These are phyloP conservation scores for Lagerstroemia speciosa DNA, from an alignment of 345 rosid species.

Conservation along the genomic window DNA sequence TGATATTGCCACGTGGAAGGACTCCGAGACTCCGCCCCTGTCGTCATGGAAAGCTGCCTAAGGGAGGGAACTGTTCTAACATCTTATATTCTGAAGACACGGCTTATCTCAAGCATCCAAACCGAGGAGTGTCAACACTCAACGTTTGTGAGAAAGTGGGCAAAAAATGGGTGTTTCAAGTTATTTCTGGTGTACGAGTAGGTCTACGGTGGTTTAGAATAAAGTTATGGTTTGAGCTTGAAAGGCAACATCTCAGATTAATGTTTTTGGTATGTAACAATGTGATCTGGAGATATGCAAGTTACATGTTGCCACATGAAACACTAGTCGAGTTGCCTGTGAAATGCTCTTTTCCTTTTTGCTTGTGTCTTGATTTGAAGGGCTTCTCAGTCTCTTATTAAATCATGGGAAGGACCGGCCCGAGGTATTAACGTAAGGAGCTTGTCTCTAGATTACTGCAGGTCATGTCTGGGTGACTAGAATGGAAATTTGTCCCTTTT, in stretches of 20 bases:
- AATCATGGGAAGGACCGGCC: too few species aligned
- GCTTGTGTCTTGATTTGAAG: too few species aligned
- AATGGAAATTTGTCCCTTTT: too few species aligned
- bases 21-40: conserved; percentile 43
- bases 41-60: conserved; percentile 35
- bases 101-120: not conserved
- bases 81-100: not conserved
- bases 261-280: not conserved
- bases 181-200: too few species aligned
- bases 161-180: too few species aligned
- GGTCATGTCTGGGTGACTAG: too few species aligned
- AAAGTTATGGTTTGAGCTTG: not conserved
- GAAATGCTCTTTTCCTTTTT: not conserved
- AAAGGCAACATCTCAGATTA: not conserved
- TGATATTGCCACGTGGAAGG: conserved; percentile 12
- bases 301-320: not conserved
- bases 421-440: too few species aligned
- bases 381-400: too few species aligned
- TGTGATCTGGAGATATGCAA: too few species aligned
- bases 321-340: not conserved
- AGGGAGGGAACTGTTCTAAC: not conserved
- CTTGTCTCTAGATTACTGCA: too few species aligned
- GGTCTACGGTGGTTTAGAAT: not conserved
- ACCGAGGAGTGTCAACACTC: not conserved
- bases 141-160: not conserved